Conservation (phyloP, 306 rosid species). For the Canavalia gladiata region DNA sequence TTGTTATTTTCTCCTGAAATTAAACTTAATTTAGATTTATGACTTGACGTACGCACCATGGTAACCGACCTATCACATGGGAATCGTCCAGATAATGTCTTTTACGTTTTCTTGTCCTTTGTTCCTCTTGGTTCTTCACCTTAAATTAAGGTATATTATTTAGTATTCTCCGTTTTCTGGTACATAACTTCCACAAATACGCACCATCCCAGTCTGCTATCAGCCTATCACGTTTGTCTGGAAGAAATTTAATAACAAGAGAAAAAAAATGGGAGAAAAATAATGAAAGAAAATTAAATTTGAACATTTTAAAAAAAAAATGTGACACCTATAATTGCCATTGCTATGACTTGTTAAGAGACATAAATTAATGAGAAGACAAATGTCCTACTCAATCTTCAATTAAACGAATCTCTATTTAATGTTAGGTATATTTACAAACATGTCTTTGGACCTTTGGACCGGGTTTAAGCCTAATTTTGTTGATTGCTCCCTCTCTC, state of each 20-base stretch:
- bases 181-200: slow-evolving; percentile 2
- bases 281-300: too few relatives aligned
- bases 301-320: neutral
- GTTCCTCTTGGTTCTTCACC: neutral
- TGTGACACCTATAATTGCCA: neutral
- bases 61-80: slow-evolving; percentile 36
- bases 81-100: slow-evolving; percentile 29
- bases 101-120: slow-evolving; percentile 20
- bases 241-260: neutral
- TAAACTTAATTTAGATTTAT: neutral
- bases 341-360: neutral
- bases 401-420: neutral
- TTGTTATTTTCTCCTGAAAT: neutral
- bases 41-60: slow-evolving; percentile 21
- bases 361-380: neutral
- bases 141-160: slow-evolving; percentile 1
- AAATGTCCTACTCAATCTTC: neutral
- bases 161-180: neutral
- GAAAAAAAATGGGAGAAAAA: neutral
- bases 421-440: neutral
- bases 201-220: slow-evolving; percentile 15
- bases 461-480: neutral
- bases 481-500: neutral
- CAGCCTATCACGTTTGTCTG: neutral
- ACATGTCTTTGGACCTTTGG: neutral